Base-by-base conservation (phyloP, 805 yeast species). In the Yarrowia bubula region DNA sequence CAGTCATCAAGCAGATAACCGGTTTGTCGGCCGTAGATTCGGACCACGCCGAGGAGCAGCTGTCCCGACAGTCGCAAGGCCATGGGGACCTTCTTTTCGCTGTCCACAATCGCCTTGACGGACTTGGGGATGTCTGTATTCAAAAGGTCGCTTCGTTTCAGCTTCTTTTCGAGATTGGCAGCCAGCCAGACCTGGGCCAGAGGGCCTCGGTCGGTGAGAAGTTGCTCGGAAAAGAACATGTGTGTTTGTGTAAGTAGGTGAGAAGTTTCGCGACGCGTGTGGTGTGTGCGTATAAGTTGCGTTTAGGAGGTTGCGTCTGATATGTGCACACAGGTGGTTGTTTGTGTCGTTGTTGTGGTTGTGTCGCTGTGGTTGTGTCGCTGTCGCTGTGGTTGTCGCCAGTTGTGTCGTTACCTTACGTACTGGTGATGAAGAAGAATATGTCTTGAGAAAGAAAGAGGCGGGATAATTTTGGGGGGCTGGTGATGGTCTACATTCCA, bases 151-250 rank as follows among this genome's bases (percentile, higher is more conserved):
- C 84, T 84, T 70, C 88, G 87, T 47, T 92, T 82, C 38, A 90
- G 81, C 69, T 86, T 87, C 70, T 85, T 84, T 70, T 92, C 96
- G 76, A 92, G 82, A 73, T 90, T 92, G 18, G 97, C 93, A 9
- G 97, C 97, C 53, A 92, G 80, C 97, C 97, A 92, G 8, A 91
- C 92, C 69, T 87, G 89, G 2, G 96, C 96, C 67, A 92, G 78
- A 1, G 96, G 96, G 2, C 96, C 96, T 72, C 86, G 86, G 67
- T 84, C 86, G 1, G 89, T 80, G 18, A 86, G 78, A 37, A 85
- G 74, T 58, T 79, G 78, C 63, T 83, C 86, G 1, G 85, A 79
- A 67, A 77, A 81, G 69, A 81, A 79, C 86, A 83, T 83, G 13
- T 43, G 13, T 32, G 18, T 33, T 13, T 13, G 31, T 18, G 58